Evolutionary conservation across 2,329 filamentous ascomycete species (phyloP).

Genomic region (Thelonectria rubi): DNA sequence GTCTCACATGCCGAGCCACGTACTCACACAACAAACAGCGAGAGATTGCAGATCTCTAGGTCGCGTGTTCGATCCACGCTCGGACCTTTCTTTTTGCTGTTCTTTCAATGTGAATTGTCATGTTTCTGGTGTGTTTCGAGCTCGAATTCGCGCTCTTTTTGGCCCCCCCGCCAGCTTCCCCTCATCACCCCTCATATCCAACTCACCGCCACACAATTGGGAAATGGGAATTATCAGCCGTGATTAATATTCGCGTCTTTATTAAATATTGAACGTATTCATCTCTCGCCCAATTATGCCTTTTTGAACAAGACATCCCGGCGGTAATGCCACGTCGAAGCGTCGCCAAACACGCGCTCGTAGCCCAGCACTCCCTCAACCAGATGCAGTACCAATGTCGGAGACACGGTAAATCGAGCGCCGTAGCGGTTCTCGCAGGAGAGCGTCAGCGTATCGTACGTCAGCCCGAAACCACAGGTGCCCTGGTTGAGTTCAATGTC

Average conservation of each 20-base stretch:
- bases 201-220: background rate
- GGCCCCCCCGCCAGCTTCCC: background rate
- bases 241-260: background rate
- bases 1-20: background rate
- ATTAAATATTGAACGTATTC: background rate
- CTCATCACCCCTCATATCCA: background rate
- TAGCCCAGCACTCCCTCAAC: conserved; percentile 60
- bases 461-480: conserved; percentile 54
- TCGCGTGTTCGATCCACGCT: conserved; percentile 18
- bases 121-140: too few relatives aligned
- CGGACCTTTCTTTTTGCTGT: conserved; percentile 15
- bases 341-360: conserved; percentile 34
- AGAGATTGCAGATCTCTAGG: conserved; percentile 17
- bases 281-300: background rate
- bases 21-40: conserved; percentile 3
- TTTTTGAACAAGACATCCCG: conserved; percentile 31
- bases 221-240: background rate
- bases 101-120: too few relatives aligned
- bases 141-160: background rate
- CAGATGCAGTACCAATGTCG: conserved; percentile 56
- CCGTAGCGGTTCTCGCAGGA: conserved; percentile 46
- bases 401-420: conserved; percentile 48
- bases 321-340: conserved; percentile 41
- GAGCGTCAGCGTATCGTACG: conserved; percentile 56
- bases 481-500: conserved; percentile 55